Evolutionary conservation across 306 rosid genomes (phyloP), one percentile per base, ranked within the genome.

Genomic region (Castanea sativa): DNA sequence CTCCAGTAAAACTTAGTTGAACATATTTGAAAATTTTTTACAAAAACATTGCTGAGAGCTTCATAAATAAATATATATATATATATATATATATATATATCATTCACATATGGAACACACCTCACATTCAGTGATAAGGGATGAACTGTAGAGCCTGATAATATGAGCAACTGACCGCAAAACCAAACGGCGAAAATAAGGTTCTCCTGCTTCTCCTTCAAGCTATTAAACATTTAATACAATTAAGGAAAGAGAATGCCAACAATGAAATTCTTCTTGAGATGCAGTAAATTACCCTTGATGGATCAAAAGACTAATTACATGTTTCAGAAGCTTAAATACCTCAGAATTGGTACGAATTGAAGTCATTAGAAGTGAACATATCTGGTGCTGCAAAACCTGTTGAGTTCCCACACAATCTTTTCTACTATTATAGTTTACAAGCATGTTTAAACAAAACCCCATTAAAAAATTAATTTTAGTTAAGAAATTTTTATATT

Each of bases 81-180:
- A 25, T 25, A 25, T 25, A 25, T 25, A 25, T 25, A 25, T 25
- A 25, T 6, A 38, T 38, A 38, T 38, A 38, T 41, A 58, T 81
- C 57, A 84, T 67, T 74, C 71, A 70, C 69, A 84, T 30, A 52
- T 73, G 79, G 74, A 80, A 86, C 91, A 81, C 89, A 88, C 99
- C 94, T 94, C 99, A 84, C 95, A 91, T 85, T 94, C 99, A 52
- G 99, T 92, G 82, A 91, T 70, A 63, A 94, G 97, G 79, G 99
- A 92, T 81, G 99, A 84, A 87, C 99, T 92, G 84, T 94, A 92
- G 75, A 88, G 97, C 90, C 97, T 86, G 91, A 94, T 90, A 77
- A 94, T 94, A 89, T 94, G 99, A 84, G 97, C 97, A 87, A 94
- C 97, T 18, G 97, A 94, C 81, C 99, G 97, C 95, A 94, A 83